Evolutionary conservation across 441 rosid genomes (phyloP), one percentile per base, ranked within the genome.

Genomic region (Raphanus hybrid): DNA sequence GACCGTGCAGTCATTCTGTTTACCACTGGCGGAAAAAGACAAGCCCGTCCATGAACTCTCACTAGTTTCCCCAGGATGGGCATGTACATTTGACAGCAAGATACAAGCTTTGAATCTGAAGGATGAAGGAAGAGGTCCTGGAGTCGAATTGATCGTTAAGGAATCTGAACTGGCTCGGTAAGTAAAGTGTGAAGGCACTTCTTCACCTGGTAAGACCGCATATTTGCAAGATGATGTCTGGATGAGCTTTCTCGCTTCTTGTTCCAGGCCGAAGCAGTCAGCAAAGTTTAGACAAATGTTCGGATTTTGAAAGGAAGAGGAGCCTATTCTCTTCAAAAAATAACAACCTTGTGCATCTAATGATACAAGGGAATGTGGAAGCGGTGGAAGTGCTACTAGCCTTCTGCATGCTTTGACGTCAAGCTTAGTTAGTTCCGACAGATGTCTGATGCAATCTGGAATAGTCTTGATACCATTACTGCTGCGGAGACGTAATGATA

Each of bases 381-480:
- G 75, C 20, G 4, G 12, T 26, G 69, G 75, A 43, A 71, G 55
- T 60, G 60, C 26, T 27, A 27, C 18, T 18, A 71, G 48, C 0
- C 6, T 0, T 3, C 2, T 43, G 2, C 75, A 61, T 6, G 3
- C 2, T 0, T 1, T 2, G n/a, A 59, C 4, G 41, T 34, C 35
- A 70, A 70, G 75, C 41, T 59, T 2, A 3, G 3, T 8, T 59
- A 59, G 43, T 0, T 15, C 3, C 8, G 15, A 20, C 14, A 80
- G 75, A 5, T 2, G 5, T 2, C 7, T 45, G 7, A 83, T 78
- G 48, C 66, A 43, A 14, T 4, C 2, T 6, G 79, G 81, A 32
- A 81, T 11, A 3, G 15, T 35, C n/a, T 15, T 4, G 3, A 77
- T 67, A 16, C 0, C 3, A 20, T 10, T 32, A 18, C 7, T 0